phyloP scores from a whole-genome alignment of 2,329 filamentous ascomycete species.

The Aureobasidium melanogenum region DNA sequence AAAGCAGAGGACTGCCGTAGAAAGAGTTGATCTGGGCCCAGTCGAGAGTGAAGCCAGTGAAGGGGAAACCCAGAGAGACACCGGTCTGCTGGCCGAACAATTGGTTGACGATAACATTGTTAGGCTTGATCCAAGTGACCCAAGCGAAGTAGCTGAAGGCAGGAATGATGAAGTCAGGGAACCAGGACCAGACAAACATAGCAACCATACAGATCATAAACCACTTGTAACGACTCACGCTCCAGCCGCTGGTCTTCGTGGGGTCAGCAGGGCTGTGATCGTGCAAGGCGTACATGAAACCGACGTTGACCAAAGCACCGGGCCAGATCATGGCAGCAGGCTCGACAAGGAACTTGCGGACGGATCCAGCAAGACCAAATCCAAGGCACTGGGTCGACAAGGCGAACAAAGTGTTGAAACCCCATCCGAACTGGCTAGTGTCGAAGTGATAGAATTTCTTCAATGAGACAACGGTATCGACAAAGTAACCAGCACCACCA shows the following conservation, averaged over 20 bases:
- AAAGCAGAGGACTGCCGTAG: constrained; percentile 58
- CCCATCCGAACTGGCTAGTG: constrained; percentile 46
- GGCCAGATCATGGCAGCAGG: constrained; percentile 91
- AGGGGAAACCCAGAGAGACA: constrained; percentile 19
- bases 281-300: constrained; percentile 64
- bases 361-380: constrained; percentile 76
- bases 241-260: constrained; percentile 62
- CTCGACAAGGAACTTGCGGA: constrained; percentile 69
- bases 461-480: constrained; percentile 20
- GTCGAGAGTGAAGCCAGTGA: constrained; percentile 60
- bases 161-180: constrained; percentile 73
- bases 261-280: constrained; percentile 60
- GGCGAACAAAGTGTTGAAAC: constrained; percentile 77
- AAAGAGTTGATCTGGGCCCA: constrained; percentile 76
- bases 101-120: constrained; percentile 50
- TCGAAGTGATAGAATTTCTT: constrained; percentile 74
- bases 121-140: constrained; percentile 78
- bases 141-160: constrained; percentile 84
- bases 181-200: constrained; percentile 72
- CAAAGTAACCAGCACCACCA: constrained; percentile 19
- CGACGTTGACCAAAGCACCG: constrained; percentile 79
- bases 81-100: constrained; percentile 21
- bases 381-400: constrained; percentile 80
- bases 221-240: constrained; percentile 72
- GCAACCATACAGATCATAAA: constrained; percentile 65